Base-by-base conservation (phyloP, 169 alveolate genomes). In the Cryptosporidium meleagridis region DNA sequence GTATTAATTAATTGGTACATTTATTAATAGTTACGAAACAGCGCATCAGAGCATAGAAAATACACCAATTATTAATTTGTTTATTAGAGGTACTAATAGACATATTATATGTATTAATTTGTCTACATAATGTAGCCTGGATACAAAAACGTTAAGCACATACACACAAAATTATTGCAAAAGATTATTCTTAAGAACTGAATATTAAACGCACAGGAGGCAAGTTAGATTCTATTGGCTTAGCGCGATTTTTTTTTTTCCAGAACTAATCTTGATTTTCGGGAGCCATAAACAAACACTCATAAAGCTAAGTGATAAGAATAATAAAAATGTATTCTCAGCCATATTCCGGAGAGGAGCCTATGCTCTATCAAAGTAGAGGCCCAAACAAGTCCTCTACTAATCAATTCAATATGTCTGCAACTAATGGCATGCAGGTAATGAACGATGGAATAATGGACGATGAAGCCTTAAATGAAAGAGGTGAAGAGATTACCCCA, bases 401-500 rank as follows among this genome's bases (percentile, higher is more conserved):
- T n/a, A 58, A 37, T 31, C 69, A 73, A 33, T 73, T 73, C 21
- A 73, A 73, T 73, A 52, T 73, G 35, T 53, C 86, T 55, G 86
- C 86, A 35, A 37, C 86, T 33, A 53, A 59, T 35, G 86, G 86
- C 31, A 73, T 73, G 86, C 86, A 73, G n/a, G 86, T 59, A 51
- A 73, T 73, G 72, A 73, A 73, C 59, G 86, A 73, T n/a, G 86
- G 86, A 8, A 73, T 73, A 33, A 73, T 73, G 48, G 86, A 73
- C 7, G 86, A 73, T 73, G 86, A 73, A 68, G 23, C 58, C n/a
- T 37, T 73, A 21, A 73, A 73, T 73, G 86, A 73, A 53, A 73
- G 86, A 73, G 86, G 86, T 55, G 86, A 73, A 23, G 86, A 73
- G 53, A 73, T 73, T 33, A 73, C 86, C 18, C 86, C 86, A 39